Base-by-base conservation (phyloP, 169 alveolate genomes). In the Plasmodium ovale region DNA sequence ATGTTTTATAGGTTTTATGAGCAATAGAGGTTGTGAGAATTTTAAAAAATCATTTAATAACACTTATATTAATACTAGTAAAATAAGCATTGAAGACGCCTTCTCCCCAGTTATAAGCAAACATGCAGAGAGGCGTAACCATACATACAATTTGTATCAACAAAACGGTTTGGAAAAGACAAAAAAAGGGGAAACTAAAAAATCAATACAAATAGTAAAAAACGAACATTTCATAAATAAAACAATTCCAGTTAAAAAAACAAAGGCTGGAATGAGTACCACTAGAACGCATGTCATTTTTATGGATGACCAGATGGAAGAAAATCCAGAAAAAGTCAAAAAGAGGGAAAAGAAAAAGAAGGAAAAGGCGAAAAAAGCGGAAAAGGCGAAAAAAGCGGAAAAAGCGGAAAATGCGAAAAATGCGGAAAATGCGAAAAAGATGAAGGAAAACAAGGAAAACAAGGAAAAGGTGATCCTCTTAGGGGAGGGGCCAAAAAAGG, bases 1-100 rank as follows among this genome's bases (percentile, higher is more conserved):
- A 69, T 97, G 97, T 49, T 97, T 95, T 91, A 94, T 97, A 9
- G 98, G 98, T 5, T 97, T 95, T 74, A 88, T 91, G 16, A 92
- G 91, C 23, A 96, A 95, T 51, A 82, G 67, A 14, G 96, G 94
- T 53, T 98, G 98, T 14, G 92, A 87, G 12, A 87, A 89, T 71
- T 96, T 96, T 49, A 90, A 92, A 58, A 95, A 97, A 37, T 94
- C 91, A 73, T 97, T 95, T 91, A 89, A 97, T 79, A 94, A 95
- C 10, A 94, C 98, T 4, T 97, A 93, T 72, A 91, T 97, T 54
- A 95, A 96, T 73, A 93, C 98, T 27, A 92, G 96, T 49, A 94
- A 95, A 92, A 94, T 96, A 33, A 58, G 88, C 21, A 93, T 97
- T 5, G 98, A 97, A 59, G 96, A 87, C 72, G 97, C 98, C 5